Conservation (phyloP, 2,329 filamentous ascomycete species). For the Talaromyces sp. region DNA sequence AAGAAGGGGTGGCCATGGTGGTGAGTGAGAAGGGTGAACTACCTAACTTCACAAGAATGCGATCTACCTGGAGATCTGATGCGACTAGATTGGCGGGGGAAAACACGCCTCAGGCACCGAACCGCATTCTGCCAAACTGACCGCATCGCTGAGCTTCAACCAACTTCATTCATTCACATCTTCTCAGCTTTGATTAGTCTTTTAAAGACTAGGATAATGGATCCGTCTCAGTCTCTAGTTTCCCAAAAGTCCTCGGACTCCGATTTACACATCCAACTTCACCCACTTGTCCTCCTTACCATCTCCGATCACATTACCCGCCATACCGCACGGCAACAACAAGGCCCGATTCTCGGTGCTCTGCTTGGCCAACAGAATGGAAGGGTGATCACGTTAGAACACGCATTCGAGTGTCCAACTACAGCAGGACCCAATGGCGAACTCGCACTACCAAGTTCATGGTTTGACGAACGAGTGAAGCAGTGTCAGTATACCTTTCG, state of each 20-base stretch:
- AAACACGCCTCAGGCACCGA: slow-evolving; percentile 10
- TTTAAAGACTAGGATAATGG: slow-evolving; percentile 47
- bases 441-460: slow-evolving; percentile 65
- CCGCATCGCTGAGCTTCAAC: slow-evolving; percentile 3
- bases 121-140: not conserved
- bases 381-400: slow-evolving; percentile 85
- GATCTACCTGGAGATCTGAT: not conserved
- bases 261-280: slow-evolving; percentile 77
- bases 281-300: slow-evolving; percentile 91
- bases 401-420: slow-evolving; percentile 82
- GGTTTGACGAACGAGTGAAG: slow-evolving; percentile 77
- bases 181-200: not conserved
- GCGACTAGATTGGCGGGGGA: slow-evolving; percentile 26
- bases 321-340: slow-evolving; percentile 75
- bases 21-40: not conserved
- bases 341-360: slow-evolving; percentile 78
- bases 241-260: slow-evolving; percentile 72
- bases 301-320: slow-evolving; percentile 97
- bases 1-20: slow-evolving; percentile 39
- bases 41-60: not conserved
- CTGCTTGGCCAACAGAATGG: slow-evolving; percentile 92
- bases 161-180: not conserved
- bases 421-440: slow-evolving; percentile 55
- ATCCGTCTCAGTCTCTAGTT: slow-evolving; percentile 60
- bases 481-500: slow-evolving; percentile 70